Evolutionary conservation across 2,329 filamentous ascomycete species (phyloP).

Genomic region (Verticillium isaacii): DNA sequence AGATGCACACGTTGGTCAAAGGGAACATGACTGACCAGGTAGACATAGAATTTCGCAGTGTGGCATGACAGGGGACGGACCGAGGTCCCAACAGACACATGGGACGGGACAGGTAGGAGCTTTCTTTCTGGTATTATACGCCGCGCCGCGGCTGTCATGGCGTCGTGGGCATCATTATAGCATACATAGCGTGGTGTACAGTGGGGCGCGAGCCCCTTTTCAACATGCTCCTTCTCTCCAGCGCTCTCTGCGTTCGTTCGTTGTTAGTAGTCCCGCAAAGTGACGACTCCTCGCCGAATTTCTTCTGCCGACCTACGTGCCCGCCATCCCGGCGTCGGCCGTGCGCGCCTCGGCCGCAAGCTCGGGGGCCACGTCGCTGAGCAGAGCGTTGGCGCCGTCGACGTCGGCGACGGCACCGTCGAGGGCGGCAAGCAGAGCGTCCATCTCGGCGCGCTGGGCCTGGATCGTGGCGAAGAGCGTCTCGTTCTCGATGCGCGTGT

Average conservation of each 20-base stretch:
- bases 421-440: constrained; percentile 41
- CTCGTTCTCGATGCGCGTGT: constrained; percentile 52
- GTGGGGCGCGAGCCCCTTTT: not conserved
- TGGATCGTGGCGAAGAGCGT: constrained; percentile 45
- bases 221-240: not conserved
- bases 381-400: constrained; percentile 43
- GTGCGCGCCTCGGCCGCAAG: constrained; percentile 45
- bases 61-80: not conserved
- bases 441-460: constrained; percentile 51
- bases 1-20: not conserved
- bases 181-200: constrained; percentile 3
- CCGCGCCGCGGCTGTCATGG: constrained; percentile 1
- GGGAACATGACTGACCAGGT: too few species aligned
- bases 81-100: not conserved
- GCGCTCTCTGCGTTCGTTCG: too few species aligned
- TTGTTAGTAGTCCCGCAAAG: too few species aligned
- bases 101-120: not conserved
- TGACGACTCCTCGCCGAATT: not conserved
- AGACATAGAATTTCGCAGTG: too few species aligned
- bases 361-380: constrained; percentile 41
- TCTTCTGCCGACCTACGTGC: constrained; percentile 5
- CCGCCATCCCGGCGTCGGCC: constrained; percentile 34
- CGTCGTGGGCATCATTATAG: constrained; percentile 2
- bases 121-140: not conserved
- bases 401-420: constrained; percentile 51